Percentiles rank a stretch among this genome's conserved stretches.
phyloP scores from a whole-genome alignment of 2,329 filamentous ascomycete genomes.

The Dactylellina cionopaga region DNA sequence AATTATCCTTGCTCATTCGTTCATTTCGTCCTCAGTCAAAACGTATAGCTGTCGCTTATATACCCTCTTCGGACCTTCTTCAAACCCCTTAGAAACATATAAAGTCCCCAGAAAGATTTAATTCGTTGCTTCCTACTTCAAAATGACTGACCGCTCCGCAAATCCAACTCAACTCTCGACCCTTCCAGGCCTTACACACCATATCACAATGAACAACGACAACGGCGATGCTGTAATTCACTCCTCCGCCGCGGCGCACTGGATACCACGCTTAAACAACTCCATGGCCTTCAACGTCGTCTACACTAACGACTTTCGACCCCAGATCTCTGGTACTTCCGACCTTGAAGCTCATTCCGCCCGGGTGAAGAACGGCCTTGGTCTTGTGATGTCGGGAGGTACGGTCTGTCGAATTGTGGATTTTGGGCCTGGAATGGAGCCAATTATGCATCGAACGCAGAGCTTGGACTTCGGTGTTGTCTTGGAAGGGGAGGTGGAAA shows the following conservation, averaged over 20 bases:
- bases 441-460: slow-evolving; percentile 67
- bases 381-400: slow-evolving; percentile 58
- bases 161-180: slow-evolving; percentile 23
- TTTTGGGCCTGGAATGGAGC: slow-evolving; percentile 62
- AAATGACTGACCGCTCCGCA: background rate
- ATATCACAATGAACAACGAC: slow-evolving; percentile 61
- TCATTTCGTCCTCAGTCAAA: no score
- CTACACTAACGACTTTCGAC: slow-evolving; percentile 62
- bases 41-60: no score
- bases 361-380: slow-evolving; percentile 48
- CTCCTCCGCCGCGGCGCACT: slow-evolving; percentile 53
- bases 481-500: slow-evolving; percentile 66
- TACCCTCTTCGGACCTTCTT: no score
- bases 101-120: no score
- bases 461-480: slow-evolving; percentile 68
- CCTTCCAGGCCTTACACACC: slow-evolving; percentile 30
- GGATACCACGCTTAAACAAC: slow-evolving; percentile 57
- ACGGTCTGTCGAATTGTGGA: slow-evolving; percentile 65
- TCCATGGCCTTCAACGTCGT: slow-evolving; percentile 61
- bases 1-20: no score
- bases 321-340: slow-evolving; percentile 59
- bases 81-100: no score
- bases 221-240: slow-evolving; percentile 60
- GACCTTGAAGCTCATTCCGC: slow-evolving; percentile 59
- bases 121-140: no score